Percentiles rank a stretch among this genome's conserved stretches.
Evolutionary conservation across 2,329 filamentous ascomycete genomes (phyloP).

Genomic region (Talaromyces funiculosus): DNA sequence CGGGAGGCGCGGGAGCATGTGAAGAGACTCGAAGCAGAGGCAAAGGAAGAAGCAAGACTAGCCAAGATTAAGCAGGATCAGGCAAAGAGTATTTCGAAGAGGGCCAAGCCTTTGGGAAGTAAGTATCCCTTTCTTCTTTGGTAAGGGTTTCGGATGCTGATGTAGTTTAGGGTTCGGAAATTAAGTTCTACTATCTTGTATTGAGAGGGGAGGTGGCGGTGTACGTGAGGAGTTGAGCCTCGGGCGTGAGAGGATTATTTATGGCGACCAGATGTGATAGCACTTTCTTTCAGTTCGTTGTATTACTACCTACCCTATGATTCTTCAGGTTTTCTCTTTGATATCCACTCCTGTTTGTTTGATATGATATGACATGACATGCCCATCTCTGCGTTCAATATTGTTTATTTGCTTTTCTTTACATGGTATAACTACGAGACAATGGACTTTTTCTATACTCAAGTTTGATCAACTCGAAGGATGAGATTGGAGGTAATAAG

Average conservation of each 20-base stretch:
- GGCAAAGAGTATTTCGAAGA: conserved; percentile 60
- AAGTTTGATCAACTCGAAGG: not conserved
- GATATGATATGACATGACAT: not conserved
- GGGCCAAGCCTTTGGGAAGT: conserved; percentile 65
- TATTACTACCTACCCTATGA: not conserved
- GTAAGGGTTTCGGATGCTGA: not conserved
- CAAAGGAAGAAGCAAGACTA: conserved; percentile 57
- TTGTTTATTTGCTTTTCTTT: not conserved
- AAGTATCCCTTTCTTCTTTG: conserved; percentile 14
- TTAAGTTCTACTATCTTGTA: not conserved
- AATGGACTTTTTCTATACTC: not conserved
- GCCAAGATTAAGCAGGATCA: conserved; percentile 65
- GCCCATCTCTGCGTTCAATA: no score
- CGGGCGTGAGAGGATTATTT: not conserved
- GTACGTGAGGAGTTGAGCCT: not conserved
- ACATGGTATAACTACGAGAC: not conserved
- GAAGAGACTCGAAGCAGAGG: conserved; percentile 58
- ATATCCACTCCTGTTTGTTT: not conserved
- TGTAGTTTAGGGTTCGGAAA: not conserved
- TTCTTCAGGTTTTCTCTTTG: not conserved
- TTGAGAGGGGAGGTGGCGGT: no score
- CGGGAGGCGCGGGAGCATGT: conserved; percentile 60
- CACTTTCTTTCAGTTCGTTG: not conserved
- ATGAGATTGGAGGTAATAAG: no score
- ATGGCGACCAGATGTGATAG: not conserved